These are phyloP conservation scores for Starmerella apicola DNA, from an alignment of 805 yeast species.

Conservation along the genomic window DNA sequence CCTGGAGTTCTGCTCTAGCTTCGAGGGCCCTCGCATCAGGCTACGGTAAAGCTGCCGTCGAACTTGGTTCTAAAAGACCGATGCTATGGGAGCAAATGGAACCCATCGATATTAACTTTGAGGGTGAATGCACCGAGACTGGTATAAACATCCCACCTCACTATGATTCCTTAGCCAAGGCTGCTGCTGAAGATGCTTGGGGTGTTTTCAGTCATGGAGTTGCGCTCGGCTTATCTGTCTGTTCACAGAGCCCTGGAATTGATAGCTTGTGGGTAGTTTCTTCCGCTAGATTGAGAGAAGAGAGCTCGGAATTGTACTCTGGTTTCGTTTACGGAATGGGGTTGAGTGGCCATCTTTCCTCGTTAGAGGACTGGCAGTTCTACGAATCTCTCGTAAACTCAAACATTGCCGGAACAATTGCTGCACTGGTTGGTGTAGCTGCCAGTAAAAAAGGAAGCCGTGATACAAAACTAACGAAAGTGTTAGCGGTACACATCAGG, in stretches of 20 bases:
- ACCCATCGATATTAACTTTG: slow-evolving; percentile 62
- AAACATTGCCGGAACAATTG: slow-evolving; percentile 71
- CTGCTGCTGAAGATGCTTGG: slow-evolving; percentile 6
- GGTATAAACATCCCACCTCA: slow-evolving; percentile 6
- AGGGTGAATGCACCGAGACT: slow-evolving; percentile 14
- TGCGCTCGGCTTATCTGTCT: slow-evolving; percentile 68
- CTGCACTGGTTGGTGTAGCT: slow-evolving; percentile 80
- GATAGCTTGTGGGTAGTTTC: slow-evolving; percentile 83
- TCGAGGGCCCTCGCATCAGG: slow-evolving; percentile 65
- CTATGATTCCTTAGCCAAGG: slow-evolving; percentile 5
- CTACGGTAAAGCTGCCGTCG: slow-evolving; percentile 64
- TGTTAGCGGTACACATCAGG: slow-evolving; percentile 81
- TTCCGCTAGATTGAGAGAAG: slow-evolving; percentile 45
- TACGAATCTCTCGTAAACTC: slow-evolving; percentile 88
- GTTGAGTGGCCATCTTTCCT: slow-evolving; percentile 70
- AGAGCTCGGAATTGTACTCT: slow-evolving; percentile 67
- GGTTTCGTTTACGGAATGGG: slow-evolving; percentile 92
- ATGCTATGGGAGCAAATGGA: slow-evolving; percentile 75
- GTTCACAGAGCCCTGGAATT: slow-evolving; percentile 54
- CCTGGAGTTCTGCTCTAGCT: slow-evolving; percentile 48
- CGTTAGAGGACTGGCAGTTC: slow-evolving; percentile 90
- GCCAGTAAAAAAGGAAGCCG: slow-evolving; percentile 74
- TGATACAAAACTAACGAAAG: slow-evolving; percentile 80
- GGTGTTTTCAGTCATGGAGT: slow-evolving; percentile 72
- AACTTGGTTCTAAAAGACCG: slow-evolving; percentile 58